These are phyloP conservation scores for Neofusicoccum parvum DNA, from an alignment of 2,329 filamentous ascomycete species.

Conservation along the genomic window DNA sequence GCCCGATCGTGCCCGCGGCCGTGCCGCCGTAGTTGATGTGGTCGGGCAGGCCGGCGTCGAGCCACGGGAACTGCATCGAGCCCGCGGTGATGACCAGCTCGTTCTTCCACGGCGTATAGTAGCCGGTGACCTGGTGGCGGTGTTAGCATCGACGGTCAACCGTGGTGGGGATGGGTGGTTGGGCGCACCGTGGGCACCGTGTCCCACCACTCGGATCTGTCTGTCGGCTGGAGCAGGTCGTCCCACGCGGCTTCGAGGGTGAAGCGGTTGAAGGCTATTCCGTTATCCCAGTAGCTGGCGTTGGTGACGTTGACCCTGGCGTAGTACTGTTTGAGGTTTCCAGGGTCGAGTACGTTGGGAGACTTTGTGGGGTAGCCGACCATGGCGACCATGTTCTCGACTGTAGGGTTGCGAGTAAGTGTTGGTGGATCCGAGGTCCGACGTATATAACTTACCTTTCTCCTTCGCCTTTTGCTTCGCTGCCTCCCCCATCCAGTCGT, in stretches of 20 bases:
- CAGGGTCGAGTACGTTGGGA: constrained; percentile 63
- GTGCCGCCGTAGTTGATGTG: constrained; percentile 69
- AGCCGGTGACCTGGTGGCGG: constrained; percentile 54
- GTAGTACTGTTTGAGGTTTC: constrained; percentile 61
- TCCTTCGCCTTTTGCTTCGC: constrained; percentile 62
- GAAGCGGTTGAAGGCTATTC: constrained; percentile 35
- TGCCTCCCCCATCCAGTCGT: constrained; percentile 66
- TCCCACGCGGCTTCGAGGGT: constrained; percentile 59
- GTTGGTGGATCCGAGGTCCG: neutral
- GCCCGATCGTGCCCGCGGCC: constrained; percentile 61
- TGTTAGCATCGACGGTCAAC: neutral
- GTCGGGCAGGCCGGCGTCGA: constrained; percentile 62
- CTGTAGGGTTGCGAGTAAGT: constrained; percentile 24
- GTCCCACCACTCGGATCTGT: constrained; percentile 64
- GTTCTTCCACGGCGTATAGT: constrained; percentile 65
- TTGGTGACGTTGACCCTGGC: constrained; percentile 52
- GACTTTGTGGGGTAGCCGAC: constrained; percentile 66
- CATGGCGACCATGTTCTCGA: constrained; percentile 68
- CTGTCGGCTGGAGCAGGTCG: constrained; percentile 60
- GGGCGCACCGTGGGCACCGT: constrained; percentile 41
- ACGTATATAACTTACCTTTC: constrained; percentile 43
- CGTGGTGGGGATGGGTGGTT: constrained; percentile 40
- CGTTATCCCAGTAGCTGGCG: constrained; percentile 60
- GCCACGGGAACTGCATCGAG: constrained; percentile 70
- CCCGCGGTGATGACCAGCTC: constrained; percentile 70